Evolutionary conservation across 2,329 filamentous ascomycete species (phyloP).

Genomic region (Zasmidium cellare): DNA sequence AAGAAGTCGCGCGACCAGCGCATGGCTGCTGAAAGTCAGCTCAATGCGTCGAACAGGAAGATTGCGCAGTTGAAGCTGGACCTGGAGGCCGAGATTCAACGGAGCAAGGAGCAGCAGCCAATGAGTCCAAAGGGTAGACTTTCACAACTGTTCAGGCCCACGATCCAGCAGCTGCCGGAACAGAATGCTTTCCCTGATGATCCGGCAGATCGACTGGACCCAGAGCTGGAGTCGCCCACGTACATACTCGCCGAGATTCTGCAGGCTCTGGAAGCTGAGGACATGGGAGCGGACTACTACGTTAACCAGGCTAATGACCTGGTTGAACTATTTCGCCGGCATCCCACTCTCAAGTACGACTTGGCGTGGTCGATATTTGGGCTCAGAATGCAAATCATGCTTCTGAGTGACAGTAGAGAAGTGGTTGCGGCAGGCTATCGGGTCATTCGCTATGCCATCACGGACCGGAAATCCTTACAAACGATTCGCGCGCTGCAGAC

Average conservation of each 20-base stretch:
- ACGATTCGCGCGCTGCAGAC: slow-evolving; percentile 87
- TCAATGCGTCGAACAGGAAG: slow-evolving; percentile 81
- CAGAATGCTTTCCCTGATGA: slow-evolving; percentile 41
- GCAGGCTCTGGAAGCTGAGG: slow-evolving; percentile 83
- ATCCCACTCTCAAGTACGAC: slow-evolving; percentile 94
- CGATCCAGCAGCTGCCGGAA: slow-evolving; percentile 53
- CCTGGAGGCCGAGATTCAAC: slow-evolving; percentile 61
- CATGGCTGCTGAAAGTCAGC: slow-evolving; percentile 69
- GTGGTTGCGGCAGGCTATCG: slow-evolving; percentile 93
- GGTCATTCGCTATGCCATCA: slow-evolving; percentile 90
- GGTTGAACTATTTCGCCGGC: slow-evolving; percentile 92
- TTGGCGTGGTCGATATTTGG: slow-evolving; percentile 95
- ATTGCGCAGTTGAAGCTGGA: slow-evolving; percentile 60
- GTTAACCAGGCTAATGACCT: slow-evolving; percentile 88
- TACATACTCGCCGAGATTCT: slow-evolving; percentile 87
- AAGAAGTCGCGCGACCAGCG: slow-evolving; percentile 81
- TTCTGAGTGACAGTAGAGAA: slow-evolving; percentile 91
- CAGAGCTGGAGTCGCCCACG: slow-evolving; percentile 80
- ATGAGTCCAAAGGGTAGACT: slow-evolving; percentile 47
- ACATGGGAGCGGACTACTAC: slow-evolving; percentile 91
- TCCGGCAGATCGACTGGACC: slow-evolving; percentile 64
- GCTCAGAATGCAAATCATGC: slow-evolving; percentile 89
- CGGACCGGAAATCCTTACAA: slow-evolving; percentile 82
- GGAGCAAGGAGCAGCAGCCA: slow-evolving; percentile 55
- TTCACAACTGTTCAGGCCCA: slow-evolving; percentile 59